These are phyloP conservation scores for Linum lewisii DNA, from an alignment of 345 rosid species.

Conservation along the genomic window DNA sequence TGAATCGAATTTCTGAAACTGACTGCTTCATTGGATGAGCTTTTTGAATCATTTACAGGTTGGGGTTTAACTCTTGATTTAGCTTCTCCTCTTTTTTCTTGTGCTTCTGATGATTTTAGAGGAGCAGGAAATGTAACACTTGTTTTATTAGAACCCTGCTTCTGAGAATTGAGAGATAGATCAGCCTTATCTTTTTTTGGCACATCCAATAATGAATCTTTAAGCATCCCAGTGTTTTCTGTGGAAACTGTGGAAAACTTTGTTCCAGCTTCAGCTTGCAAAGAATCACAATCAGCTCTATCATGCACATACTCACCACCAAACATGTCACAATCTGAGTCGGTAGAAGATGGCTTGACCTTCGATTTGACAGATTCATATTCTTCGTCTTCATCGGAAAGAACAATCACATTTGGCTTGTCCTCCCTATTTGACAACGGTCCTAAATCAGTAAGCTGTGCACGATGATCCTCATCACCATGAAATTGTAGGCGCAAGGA, in stretches of 20 bases:
- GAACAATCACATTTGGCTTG: slow-evolving; percentile 24
- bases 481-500: slow-evolving; percentile 21
- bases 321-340: slow-evolving; percentile 22
- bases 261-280: slow-evolving; percentile 22
- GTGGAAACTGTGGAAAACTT: slow-evolving; percentile 20
- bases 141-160: slow-evolving; percentile 26
- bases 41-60: slow-evolving; percentile 22
- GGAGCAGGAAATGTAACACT: slow-evolving; percentile 14
- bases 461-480: slow-evolving; percentile 27
- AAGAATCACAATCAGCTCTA: slow-evolving; percentile 24
- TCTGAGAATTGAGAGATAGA: slow-evolving; percentile 24
- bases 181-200: slow-evolving; percentile 21
- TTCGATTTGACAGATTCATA: slow-evolving; percentile 22
- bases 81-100: slow-evolving; percentile 31
- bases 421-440: slow-evolving; percentile 17
- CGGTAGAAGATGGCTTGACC: slow-evolving; percentile 20
- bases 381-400: slow-evolving; percentile 59
- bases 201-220: slow-evolving; percentile 21
- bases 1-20: slow-evolving; percentile 23
- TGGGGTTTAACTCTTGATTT: slow-evolving; percentile 28
- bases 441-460: slow-evolving; percentile 24
- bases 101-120: slow-evolving; percentile 22
- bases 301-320: slow-evolving; percentile 24
- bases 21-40: slow-evolving; percentile 24
- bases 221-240: slow-evolving; percentile 12